phyloP scores from a whole-genome alignment of 495 filamentous ascomycete genomes.

The Polyplosphaeria fusca region DNA sequence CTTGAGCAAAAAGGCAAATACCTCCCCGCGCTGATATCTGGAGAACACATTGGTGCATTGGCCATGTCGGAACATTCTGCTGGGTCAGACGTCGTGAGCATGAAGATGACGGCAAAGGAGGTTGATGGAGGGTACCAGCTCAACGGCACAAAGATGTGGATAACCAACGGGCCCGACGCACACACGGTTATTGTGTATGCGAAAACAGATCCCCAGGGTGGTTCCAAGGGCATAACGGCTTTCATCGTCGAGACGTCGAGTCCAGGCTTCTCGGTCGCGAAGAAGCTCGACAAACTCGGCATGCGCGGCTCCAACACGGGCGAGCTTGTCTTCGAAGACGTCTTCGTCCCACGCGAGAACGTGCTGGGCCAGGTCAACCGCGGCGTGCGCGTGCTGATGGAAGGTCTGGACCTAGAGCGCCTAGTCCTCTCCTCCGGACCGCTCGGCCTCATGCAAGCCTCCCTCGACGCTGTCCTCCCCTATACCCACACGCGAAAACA shows the following conservation, averaged over 20 bases:
- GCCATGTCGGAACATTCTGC: conserved; percentile 94
- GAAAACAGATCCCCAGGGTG: conserved; percentile 79
- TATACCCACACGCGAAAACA: conserved; percentile 88
- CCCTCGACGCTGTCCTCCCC: conserved; percentile 80
- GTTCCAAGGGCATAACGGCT: conserved; percentile 89
- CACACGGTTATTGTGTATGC: conserved; percentile 89
- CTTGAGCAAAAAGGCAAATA: conserved; percentile 72
- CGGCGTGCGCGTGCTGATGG: conserved; percentile 91
- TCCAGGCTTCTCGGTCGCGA: conserved; percentile 77
- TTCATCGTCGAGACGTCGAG: conserved; percentile 77
- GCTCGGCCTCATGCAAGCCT: conserved; percentile 90
- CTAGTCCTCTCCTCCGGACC: conserved; percentile 91
- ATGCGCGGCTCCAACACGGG: conserved; percentile 98
- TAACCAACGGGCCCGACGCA: conserved; percentile 95
- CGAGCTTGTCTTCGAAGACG: conserved; percentile 86
- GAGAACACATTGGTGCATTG: conserved; percentile 79
- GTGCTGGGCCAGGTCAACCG: conserved; percentile 75
- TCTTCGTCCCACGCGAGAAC: conserved; percentile 83
- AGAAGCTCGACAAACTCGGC: conserved; percentile 96
- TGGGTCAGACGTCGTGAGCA: conserved; percentile 90
- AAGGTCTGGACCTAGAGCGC: conserved; percentile 89
- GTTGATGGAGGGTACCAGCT: conserved; percentile 84
- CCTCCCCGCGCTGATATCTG: conserved; percentile 78
- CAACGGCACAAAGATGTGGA: conserved; percentile 99
- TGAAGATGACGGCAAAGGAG: conserved; percentile 78